Evolutionary conservation across 2,329 filamentous ascomycete genomes (phyloP).

Genomic region (Simplicillium sp.): DNA sequence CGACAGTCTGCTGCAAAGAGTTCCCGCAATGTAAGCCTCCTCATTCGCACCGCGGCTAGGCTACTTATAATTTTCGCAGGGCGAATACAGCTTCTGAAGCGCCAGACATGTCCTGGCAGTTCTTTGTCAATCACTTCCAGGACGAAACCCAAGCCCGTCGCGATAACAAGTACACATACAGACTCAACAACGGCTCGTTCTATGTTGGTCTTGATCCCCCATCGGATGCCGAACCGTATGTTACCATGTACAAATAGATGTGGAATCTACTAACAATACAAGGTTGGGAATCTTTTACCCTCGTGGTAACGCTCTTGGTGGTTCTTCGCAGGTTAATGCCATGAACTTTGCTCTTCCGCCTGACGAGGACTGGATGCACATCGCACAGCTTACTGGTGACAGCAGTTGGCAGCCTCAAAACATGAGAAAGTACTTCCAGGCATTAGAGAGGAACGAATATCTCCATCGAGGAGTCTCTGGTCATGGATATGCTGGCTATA

Average conservation of each 20-base stretch:
- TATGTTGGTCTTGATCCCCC: slow-evolving; percentile 22
- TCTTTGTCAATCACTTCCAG: slow-evolving; percentile 50
- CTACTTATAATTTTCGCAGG: slow-evolving; percentile 1
- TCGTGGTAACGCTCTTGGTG: slow-evolving; percentile 9
- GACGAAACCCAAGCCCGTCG: slow-evolving; percentile 11
- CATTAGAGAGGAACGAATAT: too few species aligned
- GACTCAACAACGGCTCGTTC: slow-evolving; percentile 8
- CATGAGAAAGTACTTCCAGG: slow-evolving; percentile 29
- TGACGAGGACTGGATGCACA: slow-evolving; percentile 25
- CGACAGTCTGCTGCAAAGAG: slow-evolving; percentile 7
- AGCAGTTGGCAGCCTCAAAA: slow-evolving; percentile 25
- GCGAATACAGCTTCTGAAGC: slow-evolving; percentile 7
- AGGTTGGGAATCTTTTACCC: slow-evolving; percentile 13
- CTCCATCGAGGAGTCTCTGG: too few species aligned
- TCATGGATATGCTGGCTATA: too few species aligned
- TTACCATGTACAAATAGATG: neutral
- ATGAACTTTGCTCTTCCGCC: slow-evolving; percentile 21
- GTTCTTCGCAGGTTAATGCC: slow-evolving; percentile 18
- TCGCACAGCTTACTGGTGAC: slow-evolving; percentile 28
- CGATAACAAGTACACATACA: slow-evolving; percentile 13
- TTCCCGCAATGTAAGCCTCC: slow-evolving; percentile 8
- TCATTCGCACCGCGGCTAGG: neutral
- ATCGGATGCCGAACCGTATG: slow-evolving; percentile 11
- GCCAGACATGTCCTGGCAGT: slow-evolving; percentile 36
- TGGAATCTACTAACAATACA: too few species aligned